These are phyloP conservation scores for Cercospora berteroae DNA, from an alignment of 2,329 filamentous ascomycete species.

Conservation along the genomic window DNA sequence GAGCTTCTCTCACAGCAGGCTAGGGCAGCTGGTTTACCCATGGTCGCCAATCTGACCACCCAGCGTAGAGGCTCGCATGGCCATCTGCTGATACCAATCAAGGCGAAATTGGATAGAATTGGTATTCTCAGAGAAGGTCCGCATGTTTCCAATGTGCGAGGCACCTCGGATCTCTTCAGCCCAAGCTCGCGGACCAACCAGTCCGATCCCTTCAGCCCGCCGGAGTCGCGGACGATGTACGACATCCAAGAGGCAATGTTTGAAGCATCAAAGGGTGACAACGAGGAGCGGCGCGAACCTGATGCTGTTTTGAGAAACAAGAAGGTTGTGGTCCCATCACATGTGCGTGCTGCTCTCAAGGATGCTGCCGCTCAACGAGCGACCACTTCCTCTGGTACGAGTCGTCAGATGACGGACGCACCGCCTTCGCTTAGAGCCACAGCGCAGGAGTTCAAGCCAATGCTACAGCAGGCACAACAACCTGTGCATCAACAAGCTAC, in stretches of 20 bases:
- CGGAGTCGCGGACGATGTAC: constrained; percentile 7
- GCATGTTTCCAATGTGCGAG: not conserved
- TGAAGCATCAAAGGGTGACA: constrained; percentile 1
- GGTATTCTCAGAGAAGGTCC: constrained; percentile 18
- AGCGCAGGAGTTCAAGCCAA: constrained; percentile 30
- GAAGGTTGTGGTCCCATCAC: constrained; percentile 14
- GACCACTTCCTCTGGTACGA: not conserved
- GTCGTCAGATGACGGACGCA: not conserved
- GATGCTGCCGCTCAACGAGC: not conserved
- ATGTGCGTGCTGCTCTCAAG: constrained; percentile 14
- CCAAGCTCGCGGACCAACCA: not conserved
- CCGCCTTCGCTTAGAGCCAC: constrained; percentile 29
- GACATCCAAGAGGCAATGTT: constrained; percentile 1
- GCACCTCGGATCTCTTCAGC: constrained; percentile 1
- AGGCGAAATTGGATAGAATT: constrained; percentile 23
- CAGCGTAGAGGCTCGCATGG: constrained; percentile 26
- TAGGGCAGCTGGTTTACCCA: constrained; percentile 21
- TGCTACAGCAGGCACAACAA: not conserved
- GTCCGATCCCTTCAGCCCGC: constrained; percentile 6
- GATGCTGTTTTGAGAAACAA: not conserved
- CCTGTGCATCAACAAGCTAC: not conserved
- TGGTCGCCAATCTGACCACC: constrained; percentile 22
- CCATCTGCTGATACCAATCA: constrained; percentile 26
- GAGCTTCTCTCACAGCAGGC: constrained; percentile 21
- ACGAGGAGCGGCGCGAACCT: not conserved